Percentiles rank a stretch among this genome's conserved stretches.
These are phyloP conservation scores for Solanum dulcamara DNA, from an alignment of 257 asterid species.

Conservation along the genomic window DNA sequence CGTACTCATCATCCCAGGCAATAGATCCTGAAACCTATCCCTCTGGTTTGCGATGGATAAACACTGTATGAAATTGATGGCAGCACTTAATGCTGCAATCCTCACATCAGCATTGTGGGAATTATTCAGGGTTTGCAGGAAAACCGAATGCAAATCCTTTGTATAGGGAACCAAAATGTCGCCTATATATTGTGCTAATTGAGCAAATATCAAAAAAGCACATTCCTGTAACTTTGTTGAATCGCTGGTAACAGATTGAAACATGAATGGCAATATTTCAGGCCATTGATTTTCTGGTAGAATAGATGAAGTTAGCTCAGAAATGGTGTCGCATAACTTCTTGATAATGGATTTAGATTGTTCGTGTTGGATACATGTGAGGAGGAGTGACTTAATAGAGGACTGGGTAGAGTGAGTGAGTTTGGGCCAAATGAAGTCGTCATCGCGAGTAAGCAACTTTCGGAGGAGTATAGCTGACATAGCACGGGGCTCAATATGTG, in stretches of 20 bases:
- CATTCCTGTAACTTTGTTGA: conserved; percentile 67
- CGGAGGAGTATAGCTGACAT: conserved; percentile 80
- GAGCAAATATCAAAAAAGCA: conserved; percentile 69
- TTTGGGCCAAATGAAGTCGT: conserved; percentile 71
- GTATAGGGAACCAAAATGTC: conserved; percentile 55
- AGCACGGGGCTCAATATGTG: conserved; percentile 53
- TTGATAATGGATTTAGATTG: conserved; percentile 43
- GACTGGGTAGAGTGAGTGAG: conserved; percentile 49
- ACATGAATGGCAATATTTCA: conserved; percentile 83
- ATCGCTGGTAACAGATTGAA: conserved; percentile 71
- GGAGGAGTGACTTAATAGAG: conserved; percentile 39
- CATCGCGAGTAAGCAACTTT: conserved; percentile 75
- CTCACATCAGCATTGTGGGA: conserved; percentile 55
- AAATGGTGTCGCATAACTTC: conserved; percentile 81
- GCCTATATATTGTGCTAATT: conserved; percentile 72
- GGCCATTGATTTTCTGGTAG: conserved; percentile 87
- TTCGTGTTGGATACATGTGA: conserved; percentile 58
- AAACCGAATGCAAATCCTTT: conserved; percentile 76
- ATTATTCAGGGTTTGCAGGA: conserved; percentile 46
- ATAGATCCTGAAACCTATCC: conserved; percentile 90
- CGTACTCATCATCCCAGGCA: conserved; percentile 94
- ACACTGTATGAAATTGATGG: conserved; percentile 84
- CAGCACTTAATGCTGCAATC: conserved; percentile 93
- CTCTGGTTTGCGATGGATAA: conserved; percentile 58
- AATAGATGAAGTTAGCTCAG: conserved; percentile 84